These are phyloP conservation scores for Aspergillus nanangensis DNA, from an alignment of 495 filamentous ascomycete genomes.

Conservation along the genomic window DNA sequence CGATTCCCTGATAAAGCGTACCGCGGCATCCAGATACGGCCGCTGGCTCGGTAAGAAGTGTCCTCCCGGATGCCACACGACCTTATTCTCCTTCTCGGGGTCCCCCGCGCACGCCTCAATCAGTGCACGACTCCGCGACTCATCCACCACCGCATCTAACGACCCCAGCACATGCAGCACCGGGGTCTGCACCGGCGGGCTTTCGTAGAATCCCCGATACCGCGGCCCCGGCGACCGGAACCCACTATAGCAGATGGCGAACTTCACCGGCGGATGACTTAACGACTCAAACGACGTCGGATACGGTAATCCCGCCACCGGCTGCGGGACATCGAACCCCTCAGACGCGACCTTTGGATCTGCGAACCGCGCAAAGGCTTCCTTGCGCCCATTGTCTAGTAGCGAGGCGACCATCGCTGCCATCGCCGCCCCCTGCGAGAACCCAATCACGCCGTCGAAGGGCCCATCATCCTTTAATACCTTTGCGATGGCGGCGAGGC, in stretches of 20 bases:
- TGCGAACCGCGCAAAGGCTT: slow-evolving; percentile 38
- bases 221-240: slow-evolving; percentile 62
- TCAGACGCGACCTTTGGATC: slow-evolving; percentile 2
- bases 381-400: slow-evolving; percentile 54
- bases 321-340: not conserved
- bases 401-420: slow-evolving; percentile 61
- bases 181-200: slow-evolving; percentile 67
- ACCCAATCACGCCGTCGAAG: slow-evolving; percentile 72
- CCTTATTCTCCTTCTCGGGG: slow-evolving; percentile 48
- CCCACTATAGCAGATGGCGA: slow-evolving; percentile 74
- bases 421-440: slow-evolving; percentile 65
- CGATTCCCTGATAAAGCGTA: slow-evolving; percentile 67
- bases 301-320: slow-evolving; percentile 31
- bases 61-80: slow-evolving; percentile 85
- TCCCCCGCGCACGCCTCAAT: slow-evolving; percentile 60
- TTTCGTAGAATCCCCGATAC: slow-evolving; percentile 68
- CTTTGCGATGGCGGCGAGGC: slow-evolving; percentile 55
- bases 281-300: slow-evolving; percentile 46
- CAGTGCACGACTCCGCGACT: slow-evolving; percentile 60
- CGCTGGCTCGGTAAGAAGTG: slow-evolving; percentile 84
- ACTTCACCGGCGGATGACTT: slow-evolving; percentile 61
- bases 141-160: slow-evolving; percentile 86
- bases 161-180: slow-evolving; percentile 78
- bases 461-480: slow-evolving; percentile 55
- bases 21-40: slow-evolving; percentile 70